Conservation (phyloP, 306 rosid species). For the Arachis stenosperma region DNA sequence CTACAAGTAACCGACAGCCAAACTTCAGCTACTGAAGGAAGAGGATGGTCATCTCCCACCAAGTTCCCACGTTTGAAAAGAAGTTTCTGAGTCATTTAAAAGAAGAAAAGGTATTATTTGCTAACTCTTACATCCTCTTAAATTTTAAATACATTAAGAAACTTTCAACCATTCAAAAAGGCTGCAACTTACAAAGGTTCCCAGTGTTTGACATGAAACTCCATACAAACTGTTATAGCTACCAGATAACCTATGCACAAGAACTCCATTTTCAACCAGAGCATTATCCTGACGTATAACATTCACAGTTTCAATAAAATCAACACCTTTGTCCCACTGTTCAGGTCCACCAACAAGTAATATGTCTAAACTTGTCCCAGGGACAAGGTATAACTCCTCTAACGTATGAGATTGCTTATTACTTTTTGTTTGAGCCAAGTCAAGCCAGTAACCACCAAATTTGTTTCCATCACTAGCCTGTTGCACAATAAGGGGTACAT, state of each 20-base stretch:
- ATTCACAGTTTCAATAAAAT: slow-evolving; percentile 53
- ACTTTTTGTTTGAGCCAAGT: slow-evolving; percentile 62
- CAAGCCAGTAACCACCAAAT: slow-evolving; percentile 91
- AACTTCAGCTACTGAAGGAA: slow-evolving; percentile 68
- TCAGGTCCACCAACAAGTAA: slow-evolving; percentile 87
- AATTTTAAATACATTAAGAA: slow-evolving; percentile 31
- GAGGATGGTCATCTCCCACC: slow-evolving; percentile 88
- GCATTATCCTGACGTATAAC: slow-evolving; percentile 53
- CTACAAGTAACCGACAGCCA: slow-evolving; percentile 58
- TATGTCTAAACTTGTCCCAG: slow-evolving; percentile 72
- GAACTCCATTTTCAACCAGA: slow-evolving; percentile 52
- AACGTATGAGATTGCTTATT: slow-evolving; percentile 51
- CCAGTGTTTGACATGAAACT: slow-evolving; percentile 66
- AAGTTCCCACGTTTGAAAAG: slow-evolving; percentile 79
- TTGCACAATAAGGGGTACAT: slow-evolving; percentile 65
- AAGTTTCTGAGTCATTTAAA: slow-evolving; percentile 70
- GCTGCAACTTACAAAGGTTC: slow-evolving; percentile 71
- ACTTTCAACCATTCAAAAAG: slow-evolving; percentile 36
- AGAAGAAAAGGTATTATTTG: slow-evolving; percentile 30
- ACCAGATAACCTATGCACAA: slow-evolving; percentile 60
- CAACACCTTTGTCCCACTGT: slow-evolving; percentile 65
- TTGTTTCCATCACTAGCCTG: slow-evolving; percentile 83
- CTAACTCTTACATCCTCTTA: slow-evolving; percentile 14
- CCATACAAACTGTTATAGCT: slow-evolving; percentile 60
- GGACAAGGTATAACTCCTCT: slow-evolving; percentile 74